Conservation (phyloP, 2,329 filamentous ascomycete genomes). For the Tolypocladium cylindrosporum region DNA sequence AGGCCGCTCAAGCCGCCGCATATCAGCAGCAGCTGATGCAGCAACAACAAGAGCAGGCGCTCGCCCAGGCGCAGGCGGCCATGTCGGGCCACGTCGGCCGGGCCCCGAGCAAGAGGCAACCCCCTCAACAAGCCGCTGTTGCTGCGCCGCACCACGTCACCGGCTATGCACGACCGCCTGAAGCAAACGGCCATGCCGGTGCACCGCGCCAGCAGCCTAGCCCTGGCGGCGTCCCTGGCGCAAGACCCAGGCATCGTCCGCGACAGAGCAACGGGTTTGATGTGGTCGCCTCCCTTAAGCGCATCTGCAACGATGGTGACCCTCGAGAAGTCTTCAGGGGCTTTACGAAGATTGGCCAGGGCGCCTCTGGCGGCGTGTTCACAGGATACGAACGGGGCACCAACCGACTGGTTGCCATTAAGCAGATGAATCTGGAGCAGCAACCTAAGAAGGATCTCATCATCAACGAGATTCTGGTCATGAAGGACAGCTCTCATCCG, state of each 20-base stretch:
- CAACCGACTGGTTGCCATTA: conserved; percentile 90
- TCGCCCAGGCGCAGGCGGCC: conserved; percentile 69
- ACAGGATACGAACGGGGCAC: conserved; percentile 78
- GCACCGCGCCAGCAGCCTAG: conserved; percentile 26
- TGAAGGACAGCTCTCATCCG: conserved; percentile 97
- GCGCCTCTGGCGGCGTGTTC: conserved; percentile 90
- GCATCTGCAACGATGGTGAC: conserved; percentile 85
- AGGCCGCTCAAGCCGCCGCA: conserved; percentile 30
- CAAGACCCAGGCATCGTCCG: conserved; percentile 65
- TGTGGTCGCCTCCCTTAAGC: conserved; percentile 71
- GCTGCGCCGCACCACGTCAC: conserved; percentile 13
- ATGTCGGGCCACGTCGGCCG: conserved; percentile 63
- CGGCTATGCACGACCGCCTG: conserved; percentile 17
- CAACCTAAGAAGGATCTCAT: conserved; percentile 98
- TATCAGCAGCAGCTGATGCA: conserved; percentile 59
- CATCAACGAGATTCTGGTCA: conserved; percentile 97
- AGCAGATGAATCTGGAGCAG: conserved; percentile 98
- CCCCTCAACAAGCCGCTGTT: conserved; percentile 15
- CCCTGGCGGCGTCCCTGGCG: conserved; percentile 31
- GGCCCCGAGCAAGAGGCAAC: conserved; percentile 62
- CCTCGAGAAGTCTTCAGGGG: conserved; percentile 79
- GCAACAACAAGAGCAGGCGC: conserved; percentile 79
- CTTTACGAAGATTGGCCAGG: conserved; percentile 92
- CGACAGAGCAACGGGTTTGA: conserved; percentile 75
- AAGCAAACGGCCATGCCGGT: conserved; percentile 20